These are phyloP conservation scores for Apodospora peruviana DNA, from an alignment of 495 filamentous ascomycete species.

Conservation along the genomic window DNA sequence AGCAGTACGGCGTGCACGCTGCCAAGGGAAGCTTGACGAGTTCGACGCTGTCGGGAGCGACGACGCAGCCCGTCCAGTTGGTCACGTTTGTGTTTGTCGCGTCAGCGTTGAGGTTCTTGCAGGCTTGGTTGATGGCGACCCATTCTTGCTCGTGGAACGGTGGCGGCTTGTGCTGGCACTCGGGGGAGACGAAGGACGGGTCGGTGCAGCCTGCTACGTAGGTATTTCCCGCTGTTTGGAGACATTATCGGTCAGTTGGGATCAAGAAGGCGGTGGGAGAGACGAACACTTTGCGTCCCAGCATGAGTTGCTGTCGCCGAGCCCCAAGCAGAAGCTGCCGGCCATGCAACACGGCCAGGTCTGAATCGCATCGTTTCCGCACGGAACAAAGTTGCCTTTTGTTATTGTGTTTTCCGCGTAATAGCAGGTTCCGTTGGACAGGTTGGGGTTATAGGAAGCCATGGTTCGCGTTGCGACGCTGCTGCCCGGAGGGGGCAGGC, in stretches of 20 bases:
- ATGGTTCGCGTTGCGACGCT: slow-evolving; percentile 5
- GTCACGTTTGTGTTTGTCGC: slow-evolving; percentile 1
- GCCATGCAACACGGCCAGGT: slow-evolving; percentile 14
- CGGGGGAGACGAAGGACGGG: slow-evolving; percentile 14
- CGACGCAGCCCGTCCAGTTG: slow-evolving; percentile 16
- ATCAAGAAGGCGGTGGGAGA: no score
- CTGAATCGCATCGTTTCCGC: slow-evolving; percentile 13
- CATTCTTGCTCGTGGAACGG: slow-evolving; percentile 16
- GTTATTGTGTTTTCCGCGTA: slow-evolving; percentile 15
- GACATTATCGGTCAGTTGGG: neutral
- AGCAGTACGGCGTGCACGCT: slow-evolving; percentile 16
- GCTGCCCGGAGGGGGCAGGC: no score
- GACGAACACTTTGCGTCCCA: slow-evolving; percentile 12
- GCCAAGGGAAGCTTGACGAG: slow-evolving; percentile 16
- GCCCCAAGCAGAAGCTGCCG: slow-evolving; percentile 13
- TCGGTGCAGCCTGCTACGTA: slow-evolving; percentile 20
- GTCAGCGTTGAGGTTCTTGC: slow-evolving; percentile 13
- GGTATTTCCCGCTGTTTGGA: slow-evolving; percentile 12
- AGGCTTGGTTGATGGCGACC: slow-evolving; percentile 19
- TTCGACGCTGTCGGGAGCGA: slow-evolving; percentile 9
- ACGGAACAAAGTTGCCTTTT: slow-evolving; percentile 15
- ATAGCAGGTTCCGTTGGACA: slow-evolving; percentile 18
- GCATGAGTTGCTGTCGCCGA: slow-evolving; percentile 16
- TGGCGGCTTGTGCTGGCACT: slow-evolving; percentile 13
- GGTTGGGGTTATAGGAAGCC: slow-evolving; percentile 10